Conservation (phyloP, 495 filamentous ascomycete species). For the Pseudevernia furfuracea region DNA sequence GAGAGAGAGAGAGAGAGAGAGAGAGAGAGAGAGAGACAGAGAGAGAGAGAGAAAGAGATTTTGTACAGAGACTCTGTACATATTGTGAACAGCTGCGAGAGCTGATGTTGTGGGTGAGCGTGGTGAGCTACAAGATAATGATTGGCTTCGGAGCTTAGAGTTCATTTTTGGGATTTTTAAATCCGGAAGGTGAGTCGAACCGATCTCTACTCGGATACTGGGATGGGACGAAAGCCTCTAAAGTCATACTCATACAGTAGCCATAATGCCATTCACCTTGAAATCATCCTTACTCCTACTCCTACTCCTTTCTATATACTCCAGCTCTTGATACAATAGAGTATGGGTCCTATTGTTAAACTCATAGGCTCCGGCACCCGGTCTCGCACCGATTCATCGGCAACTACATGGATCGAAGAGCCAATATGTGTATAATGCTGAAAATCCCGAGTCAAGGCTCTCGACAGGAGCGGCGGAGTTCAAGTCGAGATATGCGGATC, state of each 20-base stretch:
- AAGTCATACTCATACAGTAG: too few relatives aligned
- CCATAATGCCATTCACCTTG: background rate
- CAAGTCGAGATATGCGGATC: conserved; percentile 40
- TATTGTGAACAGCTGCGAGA: background rate
- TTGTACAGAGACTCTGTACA: too few relatives aligned
- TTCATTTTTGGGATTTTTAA: too few relatives aligned
- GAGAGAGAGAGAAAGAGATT: too few relatives aligned
- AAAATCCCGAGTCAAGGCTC: conserved; percentile 10
- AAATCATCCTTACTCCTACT: background rate
- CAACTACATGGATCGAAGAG: conserved; percentile 46
- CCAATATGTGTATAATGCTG: conserved; percentile 36
- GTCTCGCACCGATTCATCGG: conserved; percentile 36
- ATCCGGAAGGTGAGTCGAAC: too few relatives aligned
- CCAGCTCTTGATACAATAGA: background rate
- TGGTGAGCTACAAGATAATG: too few relatives aligned
- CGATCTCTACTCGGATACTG: too few relatives aligned
- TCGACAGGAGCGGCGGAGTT: conserved; percentile 25
- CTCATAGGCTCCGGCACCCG: conserved; percentile 15
- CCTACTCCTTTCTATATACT: background rate
- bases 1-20: too few relatives aligned
- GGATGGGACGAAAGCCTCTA: background rate
- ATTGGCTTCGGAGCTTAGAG: too few relatives aligned
- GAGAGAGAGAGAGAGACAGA: too few relatives aligned
- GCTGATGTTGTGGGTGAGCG: too few relatives aligned
- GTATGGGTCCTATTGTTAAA: conserved; percentile 14